Percentiles rank a stretch among this genome's conserved stretches.
Conservation (phyloP, 768 basidiomycete genomes). For the Termitomyces sp. region DNA sequence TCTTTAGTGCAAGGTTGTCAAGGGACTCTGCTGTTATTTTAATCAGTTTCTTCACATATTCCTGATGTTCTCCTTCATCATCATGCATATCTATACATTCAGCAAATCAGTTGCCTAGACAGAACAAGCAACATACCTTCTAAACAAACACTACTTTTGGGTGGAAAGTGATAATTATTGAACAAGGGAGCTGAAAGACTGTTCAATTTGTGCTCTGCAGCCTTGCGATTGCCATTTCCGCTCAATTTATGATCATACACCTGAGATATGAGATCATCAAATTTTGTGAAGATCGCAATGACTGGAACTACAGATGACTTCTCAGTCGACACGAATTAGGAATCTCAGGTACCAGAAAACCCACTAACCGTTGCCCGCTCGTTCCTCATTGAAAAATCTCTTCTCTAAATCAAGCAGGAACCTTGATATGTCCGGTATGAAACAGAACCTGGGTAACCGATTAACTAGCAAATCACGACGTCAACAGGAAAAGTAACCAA, state of each 20-base stretch:
- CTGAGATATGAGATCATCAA: not conserved
- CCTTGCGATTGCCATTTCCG: not conserved
- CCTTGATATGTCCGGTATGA: not conserved
- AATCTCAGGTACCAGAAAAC: not conserved
- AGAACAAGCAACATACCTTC: not conserved
- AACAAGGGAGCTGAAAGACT: not conserved
- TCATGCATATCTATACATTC: not conserved
- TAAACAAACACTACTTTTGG: not conserved
- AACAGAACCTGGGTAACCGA: not conserved
- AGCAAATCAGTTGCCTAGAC: not conserved
- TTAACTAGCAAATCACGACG: not conserved
- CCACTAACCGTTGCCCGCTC: not conserved
- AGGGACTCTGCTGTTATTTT: not conserved
- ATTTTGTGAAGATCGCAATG: not conserved
- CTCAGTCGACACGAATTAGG: not conserved
- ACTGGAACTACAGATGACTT: not conserved
- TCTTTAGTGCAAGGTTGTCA: not conserved
- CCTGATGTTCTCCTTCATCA: not conserved
- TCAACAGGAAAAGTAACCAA: not conserved
- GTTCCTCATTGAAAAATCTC: not conserved
- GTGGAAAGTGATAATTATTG: not conserved
- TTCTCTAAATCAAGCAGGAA: not conserved
- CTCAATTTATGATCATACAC: not conserved
- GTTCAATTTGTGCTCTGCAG: not conserved
- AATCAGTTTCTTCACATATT: not conserved